Conservation (phyloP, 768 basidiomycete species). For the Zangia roseola region DNA sequence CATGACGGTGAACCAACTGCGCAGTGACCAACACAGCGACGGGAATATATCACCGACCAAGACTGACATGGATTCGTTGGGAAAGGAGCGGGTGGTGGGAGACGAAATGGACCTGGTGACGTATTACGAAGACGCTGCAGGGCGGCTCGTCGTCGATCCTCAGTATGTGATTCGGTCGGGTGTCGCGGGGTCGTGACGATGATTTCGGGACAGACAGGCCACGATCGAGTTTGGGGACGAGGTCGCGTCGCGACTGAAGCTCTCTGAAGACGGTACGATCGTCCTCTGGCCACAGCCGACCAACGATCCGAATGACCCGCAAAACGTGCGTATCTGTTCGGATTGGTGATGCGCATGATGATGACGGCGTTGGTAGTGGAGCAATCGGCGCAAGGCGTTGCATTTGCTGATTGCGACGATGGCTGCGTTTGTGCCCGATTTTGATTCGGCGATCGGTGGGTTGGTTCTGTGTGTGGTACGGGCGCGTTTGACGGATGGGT, state of each 20-base stretch:
- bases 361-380: conserved; percentile 38
- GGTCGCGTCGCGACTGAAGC: conserved; percentile 45
- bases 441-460: conserved; percentile 50
- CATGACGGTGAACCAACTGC: too few species aligned
- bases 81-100: background rate
- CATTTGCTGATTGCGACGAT: conserved; percentile 50
- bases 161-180: conserved; percentile 36
- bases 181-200: background rate
- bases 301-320: conserved; percentile 50
- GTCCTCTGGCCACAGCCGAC: conserved; percentile 57
- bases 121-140: conserved; percentile 56
- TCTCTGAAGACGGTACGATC: conserved; percentile 42
- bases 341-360: background rate
- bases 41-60: too few species aligned
- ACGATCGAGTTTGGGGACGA: conserved; percentile 48
- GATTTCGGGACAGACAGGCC: conserved; percentile 39
- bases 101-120: conserved; percentile 33
- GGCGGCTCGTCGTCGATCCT: conserved; percentile 62
- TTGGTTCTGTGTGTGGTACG: background rate
- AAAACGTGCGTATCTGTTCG: conserved; percentile 41
- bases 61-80: background rate
- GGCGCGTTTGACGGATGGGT: background rate
- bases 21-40: too few species aligned
- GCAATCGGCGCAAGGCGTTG: conserved; percentile 41
- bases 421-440: conserved; percentile 55